Base-by-base conservation (phyloP, 129 eudicot species). In the Flaveria bidentis region DNA sequence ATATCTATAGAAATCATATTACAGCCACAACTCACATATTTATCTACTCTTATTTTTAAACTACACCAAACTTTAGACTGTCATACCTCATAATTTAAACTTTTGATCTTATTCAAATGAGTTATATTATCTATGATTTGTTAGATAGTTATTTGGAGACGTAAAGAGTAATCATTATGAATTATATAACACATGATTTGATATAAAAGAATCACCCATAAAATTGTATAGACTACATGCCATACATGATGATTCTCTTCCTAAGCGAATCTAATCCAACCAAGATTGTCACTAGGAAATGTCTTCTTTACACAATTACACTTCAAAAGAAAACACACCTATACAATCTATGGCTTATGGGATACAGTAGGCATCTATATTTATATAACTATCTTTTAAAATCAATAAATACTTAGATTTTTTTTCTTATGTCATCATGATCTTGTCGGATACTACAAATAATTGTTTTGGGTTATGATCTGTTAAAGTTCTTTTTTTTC, bases 271-370 rank as follows among this genome's bases (percentile, higher is more conserved):
- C 78, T 44, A 51, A 63, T 72, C 74, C 83, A 64, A 79, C 74
- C 58, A 79, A 63, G 78, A 72, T 72, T 64, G 80, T 74, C 80
- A 80, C 84, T 67, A 80, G 75, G 76, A 74, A 65, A 74, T 80
- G 76, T 74, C 80, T 74, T 63, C 76, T 67, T 80, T 69, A 74
- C 71, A 80, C 46, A 63, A 63, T 63, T n/a, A 63, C 17, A 33
- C 46, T 14, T 28, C 20, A 30, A 63, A 63, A 63, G 69, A 63
- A 14, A 63, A 33, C 22, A 63, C 46, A 63, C 22, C 22, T 63
- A 60, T 60, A 60, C 67, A 60, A 60, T 26, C 18, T 36, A 36
- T 36, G 41, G 41, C 41, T 36, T 60, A 25, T 60, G 67, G 67
- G 67, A 28, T 63, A 30, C 33, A 13, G 46, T 30, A 63, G 45